phyloP scores from a whole-genome alignment of 257 asterid genomes.

The Nicotiana tabacum region DNA sequence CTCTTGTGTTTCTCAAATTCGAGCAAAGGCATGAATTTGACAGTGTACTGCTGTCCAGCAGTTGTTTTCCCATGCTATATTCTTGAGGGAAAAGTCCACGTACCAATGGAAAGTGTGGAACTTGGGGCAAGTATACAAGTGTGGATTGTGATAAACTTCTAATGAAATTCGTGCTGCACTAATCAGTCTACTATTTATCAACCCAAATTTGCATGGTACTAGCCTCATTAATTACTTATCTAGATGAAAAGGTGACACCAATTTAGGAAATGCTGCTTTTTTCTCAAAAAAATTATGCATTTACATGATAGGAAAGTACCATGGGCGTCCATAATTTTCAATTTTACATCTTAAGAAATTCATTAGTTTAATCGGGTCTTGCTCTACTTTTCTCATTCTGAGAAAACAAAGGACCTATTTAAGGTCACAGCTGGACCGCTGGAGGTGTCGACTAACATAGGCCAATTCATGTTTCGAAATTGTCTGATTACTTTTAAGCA shows the following conservation, averaged over 20 bases:
- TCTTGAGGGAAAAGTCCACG: background rate
- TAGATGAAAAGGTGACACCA: background rate
- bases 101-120: background rate
- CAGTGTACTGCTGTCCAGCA: background rate
- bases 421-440: background rate
- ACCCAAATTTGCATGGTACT: background rate
- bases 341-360: background rate
- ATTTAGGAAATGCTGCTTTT: conserved; percentile 32
- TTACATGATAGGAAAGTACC: conserved; percentile 60
- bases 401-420: background rate
- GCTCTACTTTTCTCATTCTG: background rate
- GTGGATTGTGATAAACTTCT: background rate
- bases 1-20: background rate
- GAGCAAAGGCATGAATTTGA: background rate
- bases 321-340: background rate
- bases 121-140: background rate
- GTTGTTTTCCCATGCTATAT: background rate
- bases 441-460: conserved; percentile 41
- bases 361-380: background rate
- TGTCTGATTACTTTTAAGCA: conserved; percentile 19
- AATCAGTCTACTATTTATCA: background rate
- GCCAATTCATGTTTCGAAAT: conserved; percentile 53
- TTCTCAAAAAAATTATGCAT: conserved; percentile 47
- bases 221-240: background rate
- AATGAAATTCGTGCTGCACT: background rate